Evolutionary conservation across 805 yeast species (phyloP), one percentile per base, ranked within the genome.

Genomic region (Yarrowia hollandica): DNA sequence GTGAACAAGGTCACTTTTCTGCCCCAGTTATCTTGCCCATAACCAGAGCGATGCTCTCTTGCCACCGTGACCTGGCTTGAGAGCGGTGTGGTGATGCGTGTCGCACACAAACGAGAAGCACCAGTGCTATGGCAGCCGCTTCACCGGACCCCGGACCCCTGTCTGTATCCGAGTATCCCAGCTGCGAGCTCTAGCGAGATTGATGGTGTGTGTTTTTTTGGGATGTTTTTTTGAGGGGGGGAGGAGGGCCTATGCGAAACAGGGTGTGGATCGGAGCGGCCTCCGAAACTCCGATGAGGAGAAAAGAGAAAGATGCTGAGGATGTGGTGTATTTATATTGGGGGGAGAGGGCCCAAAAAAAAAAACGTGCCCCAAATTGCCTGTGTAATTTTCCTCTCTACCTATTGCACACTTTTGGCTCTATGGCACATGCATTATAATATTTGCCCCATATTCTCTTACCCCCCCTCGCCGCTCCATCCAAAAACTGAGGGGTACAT

Each of bases 241-340:
- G 31, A 25, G 48, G 48, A 41, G 33, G 30, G 22, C 48, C 48
- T 41, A 41, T 41, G 48, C 48, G 28, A 26, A 18, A 26, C 48
- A 41, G 48, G 46, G 44, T n/a, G 31, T 19, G 11, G 48, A 41
- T 41, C 48, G 48, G 48, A 41, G 48, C 48, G 48, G 48, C 22
- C 48, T 41, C 33, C 48, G 33, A 41, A 41, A 41, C 48, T 41
- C 48, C 48, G 48, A 41, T 41, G 48, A n/a, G 48, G 33, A 26
- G 7, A 16, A 23, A 10, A 15, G 12, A 15, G 31, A 14, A 1
- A 11, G 14, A 7, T 26, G 3, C 10, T 23, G 11, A 15, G 34
- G 23, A 18, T 25, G 22, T 14, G 12, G 18, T 4, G 31, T 12
- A 25, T 41, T 25, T 41, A 41, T 41, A 41, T 23, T 15, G 19